A percentile compares a stretch with the other conserved stretches of the same genome.
Evolutionary conservation across 1,139 yeast genomes (phyloP).

Genomic region (Hanseniaspora sp.): DNA sequence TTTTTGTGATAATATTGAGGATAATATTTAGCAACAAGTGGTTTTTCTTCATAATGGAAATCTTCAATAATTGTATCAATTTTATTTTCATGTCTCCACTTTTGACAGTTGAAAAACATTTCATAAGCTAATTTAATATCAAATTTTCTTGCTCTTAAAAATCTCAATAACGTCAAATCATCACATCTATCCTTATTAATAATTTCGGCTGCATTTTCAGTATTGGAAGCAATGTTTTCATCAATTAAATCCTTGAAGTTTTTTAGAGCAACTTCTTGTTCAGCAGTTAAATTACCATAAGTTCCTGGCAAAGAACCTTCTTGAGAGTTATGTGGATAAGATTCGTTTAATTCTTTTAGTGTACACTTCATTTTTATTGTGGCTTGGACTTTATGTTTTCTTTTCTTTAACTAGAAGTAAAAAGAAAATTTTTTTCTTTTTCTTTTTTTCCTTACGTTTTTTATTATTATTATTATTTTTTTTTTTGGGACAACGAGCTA

Average conservation of each 20-base stretch:
- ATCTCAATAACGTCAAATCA: conserved; percentile 80
- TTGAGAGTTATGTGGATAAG: conserved; percentile 61
- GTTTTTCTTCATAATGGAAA: conserved; percentile 83
- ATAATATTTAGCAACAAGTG: conserved; percentile 74
- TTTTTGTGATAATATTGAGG: conserved; percentile 97
- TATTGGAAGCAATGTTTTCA: conserved; percentile 47
- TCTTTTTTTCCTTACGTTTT: too few relatives aligned
- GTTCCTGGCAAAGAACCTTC: conserved; percentile 61
- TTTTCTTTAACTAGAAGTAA: too few relatives aligned
- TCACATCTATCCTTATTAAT: conserved; percentile 49
- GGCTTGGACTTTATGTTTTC: background rate
- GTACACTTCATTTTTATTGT: conserved; percentile 2
- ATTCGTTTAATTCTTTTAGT: conserved; percentile 28
- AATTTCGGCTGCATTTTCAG: background rate
- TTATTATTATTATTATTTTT: too few relatives aligned
- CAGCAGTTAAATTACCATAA: conserved; percentile 67
- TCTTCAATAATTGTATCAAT: conserved; percentile 75
- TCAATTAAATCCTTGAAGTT: conserved; percentile 48
- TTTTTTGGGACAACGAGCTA: too few relatives aligned
- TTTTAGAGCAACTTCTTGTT: conserved; percentile 51
- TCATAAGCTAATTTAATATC: conserved; percentile 65
- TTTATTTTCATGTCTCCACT: conserved; percentile 82
- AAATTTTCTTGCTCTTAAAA: conserved; percentile 90
- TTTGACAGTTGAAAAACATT: conserved; percentile 81
- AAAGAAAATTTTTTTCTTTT: too few relatives aligned